Conservation (phyloP, 345 rosid species). For the Carallia brachiata region DNA sequence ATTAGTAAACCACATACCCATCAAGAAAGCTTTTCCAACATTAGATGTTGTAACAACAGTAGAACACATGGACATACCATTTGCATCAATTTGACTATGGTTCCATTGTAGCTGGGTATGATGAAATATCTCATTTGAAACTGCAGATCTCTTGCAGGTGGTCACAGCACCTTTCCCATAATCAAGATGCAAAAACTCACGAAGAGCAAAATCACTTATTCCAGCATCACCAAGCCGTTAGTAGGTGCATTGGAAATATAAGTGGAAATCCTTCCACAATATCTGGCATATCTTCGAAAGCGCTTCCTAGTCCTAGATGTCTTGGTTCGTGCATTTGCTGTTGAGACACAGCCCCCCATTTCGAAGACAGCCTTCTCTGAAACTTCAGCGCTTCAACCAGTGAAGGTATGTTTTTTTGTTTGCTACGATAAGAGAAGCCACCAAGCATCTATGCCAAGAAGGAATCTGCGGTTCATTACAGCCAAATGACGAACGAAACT, state of each 20-base stretch:
- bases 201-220: slow-evolving; percentile 45
- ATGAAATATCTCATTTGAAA: slow-evolving; percentile 56
- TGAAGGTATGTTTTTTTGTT: neutral
- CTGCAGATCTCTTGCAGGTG: slow-evolving; percentile 56
- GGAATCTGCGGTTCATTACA: too few relatives aligned
- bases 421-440: neutral
- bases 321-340: slow-evolving; percentile 24
- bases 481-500: too few relatives aligned
- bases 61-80: slow-evolving; percentile 32
- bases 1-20: too few relatives aligned
- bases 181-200: slow-evolving; percentile 55
- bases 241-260: slow-evolving; percentile 41
- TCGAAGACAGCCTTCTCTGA: slow-evolving; percentile 15
- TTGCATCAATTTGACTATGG: slow-evolving; percentile 59
- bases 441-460: neutral
- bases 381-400: neutral
- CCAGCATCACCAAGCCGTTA: slow-evolving; percentile 43
- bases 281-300: slow-evolving; percentile 29
- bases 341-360: slow-evolving; percentile 85
- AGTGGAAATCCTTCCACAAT: slow-evolving; percentile 44
- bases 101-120: slow-evolving; percentile 76
- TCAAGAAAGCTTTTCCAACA: neutral
- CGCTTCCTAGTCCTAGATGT: slow-evolving; percentile 29
- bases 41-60: neutral
- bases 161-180: slow-evolving; percentile 50